Percentiles rank a stretch among this genome's conserved stretches.
Evolutionary conservation across 257 asterid genomes (phyloP).

Genomic region (Forsythia suspensa): DNA sequence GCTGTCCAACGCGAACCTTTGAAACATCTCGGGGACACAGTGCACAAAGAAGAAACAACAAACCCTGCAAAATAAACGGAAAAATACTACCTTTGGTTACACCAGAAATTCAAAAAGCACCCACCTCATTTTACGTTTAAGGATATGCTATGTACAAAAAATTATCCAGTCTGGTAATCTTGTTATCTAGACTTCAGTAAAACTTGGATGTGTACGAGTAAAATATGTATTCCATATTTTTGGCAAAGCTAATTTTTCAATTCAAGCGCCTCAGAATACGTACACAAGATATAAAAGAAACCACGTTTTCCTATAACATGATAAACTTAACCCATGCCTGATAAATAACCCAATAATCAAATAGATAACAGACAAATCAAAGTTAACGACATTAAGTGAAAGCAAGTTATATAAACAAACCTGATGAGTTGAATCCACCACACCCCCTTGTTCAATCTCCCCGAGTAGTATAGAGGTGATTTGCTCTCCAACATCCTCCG

Average conservation of each 20-base stretch:
- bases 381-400: not conserved
- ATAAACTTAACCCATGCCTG: not conserved
- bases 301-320: not conserved
- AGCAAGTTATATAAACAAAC: conserved; percentile 31
- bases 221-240: not conserved
- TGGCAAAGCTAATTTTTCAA: not conserved
- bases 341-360: not conserved
- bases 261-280: not conserved
- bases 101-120: not conserved
- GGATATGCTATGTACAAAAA: not conserved
- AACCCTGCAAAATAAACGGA: conserved; percentile 51
- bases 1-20: conserved; percentile 90
- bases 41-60: conserved; percentile 90
- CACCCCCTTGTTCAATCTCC: conserved; percentile 95
- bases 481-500: conserved; percentile 69
- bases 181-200: not conserved
- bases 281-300: not conserved
- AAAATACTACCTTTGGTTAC: not conserved
- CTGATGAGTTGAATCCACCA: conserved; percentile 97
- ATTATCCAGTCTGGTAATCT: not conserved
- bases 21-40: conserved; percentile 88
- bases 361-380: not conserved
- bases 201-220: not conserved
- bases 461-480: conserved; percentile 57
- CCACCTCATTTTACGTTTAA: too few species aligned